These are phyloP conservation scores for Leccinum aurantiacum DNA, from an alignment of 768 basidiomycete genomes.

Conservation along the genomic window DNA sequence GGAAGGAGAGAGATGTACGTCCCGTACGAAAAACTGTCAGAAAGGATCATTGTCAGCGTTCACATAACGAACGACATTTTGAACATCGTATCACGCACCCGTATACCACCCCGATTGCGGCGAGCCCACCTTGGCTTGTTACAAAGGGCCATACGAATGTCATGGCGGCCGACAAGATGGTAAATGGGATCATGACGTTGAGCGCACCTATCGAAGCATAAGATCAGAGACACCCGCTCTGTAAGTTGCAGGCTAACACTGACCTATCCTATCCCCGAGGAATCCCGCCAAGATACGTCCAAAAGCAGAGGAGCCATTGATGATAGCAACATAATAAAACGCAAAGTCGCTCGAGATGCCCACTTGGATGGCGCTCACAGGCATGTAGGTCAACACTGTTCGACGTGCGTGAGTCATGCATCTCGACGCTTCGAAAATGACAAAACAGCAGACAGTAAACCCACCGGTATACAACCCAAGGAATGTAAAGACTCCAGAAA, in stretches of 20 bases:
- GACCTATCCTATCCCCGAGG: slow-evolving; percentile 55
- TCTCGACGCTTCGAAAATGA: background rate
- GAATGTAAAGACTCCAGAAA: slow-evolving; percentile 55
- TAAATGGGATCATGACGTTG: slow-evolving; percentile 69
- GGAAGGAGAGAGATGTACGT: slow-evolving; percentile 38
- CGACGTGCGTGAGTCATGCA: background rate
- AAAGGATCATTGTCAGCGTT: background rate
- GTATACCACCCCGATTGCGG: slow-evolving; percentile 59
- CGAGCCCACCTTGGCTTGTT: slow-evolving; percentile 40
- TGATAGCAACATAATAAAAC: slow-evolving; percentile 66
- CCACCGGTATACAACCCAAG: slow-evolving; percentile 69
- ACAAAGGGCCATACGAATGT: slow-evolving; percentile 76
- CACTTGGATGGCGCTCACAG: slow-evolving; percentile 50
- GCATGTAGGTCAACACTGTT: slow-evolving; percentile 67
- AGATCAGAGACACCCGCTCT: background rate
- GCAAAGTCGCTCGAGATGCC: slow-evolving; percentile 52
- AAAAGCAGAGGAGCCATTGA: slow-evolving; percentile 63
- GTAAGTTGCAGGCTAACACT: slow-evolving; percentile 1
- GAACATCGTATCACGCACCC: slow-evolving; percentile 44
- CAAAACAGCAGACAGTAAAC: slow-evolving; percentile 12
- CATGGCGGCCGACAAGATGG: slow-evolving; percentile 50
- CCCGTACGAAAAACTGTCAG: slow-evolving; percentile 56
- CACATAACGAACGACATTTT: background rate
- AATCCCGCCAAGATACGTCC: slow-evolving; percentile 58
- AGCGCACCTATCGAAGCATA: slow-evolving; percentile 47